Percentiles rank a stretch among this genome's conserved stretches.
Conservation (phyloP, 2,329 filamentous ascomycete genomes). For the Aspergillus viridinutans region DNA sequence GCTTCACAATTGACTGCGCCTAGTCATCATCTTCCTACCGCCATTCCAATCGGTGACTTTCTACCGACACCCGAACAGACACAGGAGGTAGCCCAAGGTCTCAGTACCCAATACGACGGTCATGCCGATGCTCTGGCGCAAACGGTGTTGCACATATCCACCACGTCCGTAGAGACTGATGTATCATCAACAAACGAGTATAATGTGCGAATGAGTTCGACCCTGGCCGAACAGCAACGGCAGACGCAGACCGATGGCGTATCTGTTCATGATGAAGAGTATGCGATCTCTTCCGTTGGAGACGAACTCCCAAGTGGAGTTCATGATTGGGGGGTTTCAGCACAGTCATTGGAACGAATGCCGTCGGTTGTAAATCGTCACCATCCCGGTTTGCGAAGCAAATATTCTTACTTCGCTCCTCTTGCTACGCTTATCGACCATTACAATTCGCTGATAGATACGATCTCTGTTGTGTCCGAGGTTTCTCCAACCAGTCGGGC, state of each 20-base stretch:
- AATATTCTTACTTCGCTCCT: constrained; percentile 41
- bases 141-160: neutral
- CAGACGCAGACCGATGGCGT: neutral
- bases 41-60: neutral
- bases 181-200: neutral
- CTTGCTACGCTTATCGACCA: constrained; percentile 42
- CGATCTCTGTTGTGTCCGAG: constrained; percentile 39
- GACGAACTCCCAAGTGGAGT: constrained; percentile 6
- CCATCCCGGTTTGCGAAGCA: constrained; percentile 36
- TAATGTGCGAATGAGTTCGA: neutral
- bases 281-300: neutral
- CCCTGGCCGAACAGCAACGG: neutral
- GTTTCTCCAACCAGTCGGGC: constrained; percentile 29
- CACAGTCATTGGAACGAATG: constrained; percentile 1
- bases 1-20: constrained; percentile 18
- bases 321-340: constrained; percentile 7
- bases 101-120: neutral
- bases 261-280: neutral
- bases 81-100: constrained; percentile 3
- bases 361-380: constrained; percentile 21
- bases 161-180: neutral
- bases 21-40: neutral
- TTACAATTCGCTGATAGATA: constrained; percentile 38
- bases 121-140: neutral
- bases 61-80: constrained; percentile 13